These are phyloP conservation scores for Suillus luteus DNA, from an alignment of 768 basidiomycete genomes.

Conservation along the genomic window DNA sequence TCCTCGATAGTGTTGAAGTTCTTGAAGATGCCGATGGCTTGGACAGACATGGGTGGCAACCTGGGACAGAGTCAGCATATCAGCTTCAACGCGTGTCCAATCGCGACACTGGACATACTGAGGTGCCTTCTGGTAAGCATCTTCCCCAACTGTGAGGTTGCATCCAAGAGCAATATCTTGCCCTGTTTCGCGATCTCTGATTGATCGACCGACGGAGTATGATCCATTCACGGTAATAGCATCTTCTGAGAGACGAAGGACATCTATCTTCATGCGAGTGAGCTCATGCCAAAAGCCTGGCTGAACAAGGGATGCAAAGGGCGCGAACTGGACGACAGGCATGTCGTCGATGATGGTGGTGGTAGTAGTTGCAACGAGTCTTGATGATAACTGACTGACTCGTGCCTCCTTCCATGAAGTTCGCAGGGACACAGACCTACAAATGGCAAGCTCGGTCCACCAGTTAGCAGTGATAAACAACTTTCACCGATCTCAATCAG, in stretches of 20 bases:
- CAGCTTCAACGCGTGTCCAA: slow-evolving; percentile 6
- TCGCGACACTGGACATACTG: slow-evolving; percentile 40
- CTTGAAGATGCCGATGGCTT: slow-evolving; percentile 71
- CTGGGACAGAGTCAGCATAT: slow-evolving; percentile 31
- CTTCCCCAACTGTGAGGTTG: slow-evolving; percentile 62
- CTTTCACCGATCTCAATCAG: not conserved
- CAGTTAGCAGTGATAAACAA: not conserved
- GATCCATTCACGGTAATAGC: slow-evolving; percentile 63
- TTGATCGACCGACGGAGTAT: slow-evolving; percentile 69
- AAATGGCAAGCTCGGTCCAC: slow-evolving; percentile 6
- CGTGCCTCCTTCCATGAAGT: not conserved
- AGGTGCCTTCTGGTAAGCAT: slow-evolving; percentile 55
- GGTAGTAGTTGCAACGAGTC: slow-evolving; percentile 3
- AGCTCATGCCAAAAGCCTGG: slow-evolving; percentile 95
- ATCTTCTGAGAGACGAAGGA: slow-evolving; percentile 78
- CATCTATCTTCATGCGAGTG: slow-evolving; percentile 86
- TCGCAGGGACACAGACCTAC: slow-evolving; percentile 1
- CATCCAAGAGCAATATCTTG: slow-evolving; percentile 72
- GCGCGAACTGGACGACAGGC: slow-evolving; percentile 83
- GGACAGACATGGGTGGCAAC: slow-evolving; percentile 48
- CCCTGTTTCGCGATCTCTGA: slow-evolving; percentile 78
- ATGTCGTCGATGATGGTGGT: slow-evolving; percentile 27
- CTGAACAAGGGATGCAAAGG: slow-evolving; percentile 83
- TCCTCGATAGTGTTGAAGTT: slow-evolving; percentile 98
- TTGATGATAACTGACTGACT: slow-evolving; percentile 2